Base-by-base conservation (phyloP, 75 land plant species). In the Cryptomeria japonica region DNA sequence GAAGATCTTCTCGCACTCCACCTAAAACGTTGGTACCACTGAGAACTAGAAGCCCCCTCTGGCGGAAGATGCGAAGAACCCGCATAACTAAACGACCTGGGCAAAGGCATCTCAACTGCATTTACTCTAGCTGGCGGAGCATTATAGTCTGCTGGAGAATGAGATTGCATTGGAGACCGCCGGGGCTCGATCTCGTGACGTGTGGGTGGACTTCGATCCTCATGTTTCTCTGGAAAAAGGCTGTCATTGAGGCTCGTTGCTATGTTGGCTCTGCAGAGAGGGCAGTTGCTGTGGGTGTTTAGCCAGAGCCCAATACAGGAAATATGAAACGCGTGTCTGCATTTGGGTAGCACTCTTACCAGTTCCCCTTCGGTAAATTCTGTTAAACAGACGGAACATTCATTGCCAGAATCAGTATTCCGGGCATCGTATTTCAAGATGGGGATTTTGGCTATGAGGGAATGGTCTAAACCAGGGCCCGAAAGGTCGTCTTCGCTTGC, bases 291-390 rank as follows among this genome's bases (percentile, higher is more conserved):
- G 56, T 93, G 93, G 25, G 91, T 89, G 39, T 86, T 84, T 36
- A 93, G 82, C 93, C 93, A 93, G 86, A 83, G 88, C 64, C 89
- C 93, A 25, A 93, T 93, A 84, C 93, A 93, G 0, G 87, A 85
- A 38, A 87, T 34, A 73, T 93, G 93, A 87, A 93, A 93, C 3
- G 10, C 36, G 39, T 93, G 93, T 39, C 53, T 75, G 89, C 93
- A 93, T 41, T 89, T 85, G 19, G 93, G 93, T 37, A 93, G 75
- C 2, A 64, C 32, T 32, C 92, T 58, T 0, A 82, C 90, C 41
- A 31, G 42, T 44, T 91, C 93, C 13, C 86, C 87, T 31, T 89
- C 90, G 68, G 39, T 87, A 14, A 91, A 88, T 1, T 87, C 90
- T 31, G 84, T 49, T 88, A 92, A 41, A 44, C 93, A 92, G 38